Conservation (phyloP, 345 rosid genomes). For the Eucalyptus erythrocorys region DNA sequence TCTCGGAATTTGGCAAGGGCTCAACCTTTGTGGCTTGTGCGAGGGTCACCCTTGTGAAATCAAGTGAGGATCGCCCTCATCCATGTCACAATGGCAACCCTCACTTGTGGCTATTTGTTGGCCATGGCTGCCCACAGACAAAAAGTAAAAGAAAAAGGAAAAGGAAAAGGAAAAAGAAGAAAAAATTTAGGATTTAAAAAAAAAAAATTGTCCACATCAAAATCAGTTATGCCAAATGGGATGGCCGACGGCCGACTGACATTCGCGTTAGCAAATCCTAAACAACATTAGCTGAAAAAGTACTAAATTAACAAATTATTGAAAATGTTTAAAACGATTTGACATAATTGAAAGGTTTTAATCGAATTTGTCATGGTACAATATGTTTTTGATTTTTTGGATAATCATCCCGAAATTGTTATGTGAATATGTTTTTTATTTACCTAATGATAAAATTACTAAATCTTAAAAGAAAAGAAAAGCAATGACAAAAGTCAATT, state of each 20-base stretch:
- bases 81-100: background rate
- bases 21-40: background rate
- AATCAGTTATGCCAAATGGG: rapidly evolving
- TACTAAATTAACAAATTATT: background rate
- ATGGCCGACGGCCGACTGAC: rapidly evolving
- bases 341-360: background rate
- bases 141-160: too few relatives aligned
- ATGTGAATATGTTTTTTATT: background rate
- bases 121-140: background rate
- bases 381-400: background rate
- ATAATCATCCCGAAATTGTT: rapidly evolving
- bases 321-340: background rate
- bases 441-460: background rate
- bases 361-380: background rate
- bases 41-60: background rate
- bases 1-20: too few relatives aligned
- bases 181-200: too few relatives aligned
- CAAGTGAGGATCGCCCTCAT: background rate
- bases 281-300: background rate
- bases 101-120: rapidly evolving
- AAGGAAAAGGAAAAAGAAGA: too few relatives aligned
- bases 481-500: background rate
- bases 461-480: background rate
- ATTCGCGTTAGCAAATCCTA: rapidly evolving
- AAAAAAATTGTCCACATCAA: background rate